Conservation (phyloP, 371 early-diverging fungal species). For the Umbelopsis sp. region DNA sequence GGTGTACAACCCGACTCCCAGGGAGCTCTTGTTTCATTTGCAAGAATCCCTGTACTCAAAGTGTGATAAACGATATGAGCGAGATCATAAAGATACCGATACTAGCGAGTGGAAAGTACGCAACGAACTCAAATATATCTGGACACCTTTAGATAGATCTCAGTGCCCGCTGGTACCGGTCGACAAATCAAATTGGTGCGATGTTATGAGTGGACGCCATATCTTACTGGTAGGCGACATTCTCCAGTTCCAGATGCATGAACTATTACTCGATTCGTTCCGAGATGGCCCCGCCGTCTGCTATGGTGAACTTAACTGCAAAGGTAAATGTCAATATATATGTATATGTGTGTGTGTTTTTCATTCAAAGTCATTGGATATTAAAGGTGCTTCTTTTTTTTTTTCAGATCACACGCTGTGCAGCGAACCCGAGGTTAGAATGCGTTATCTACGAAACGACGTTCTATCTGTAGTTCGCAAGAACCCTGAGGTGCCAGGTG, state of each 20-base stretch:
- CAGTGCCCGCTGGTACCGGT: conserved; percentile 23
- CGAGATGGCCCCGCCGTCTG: conserved; percentile 54
- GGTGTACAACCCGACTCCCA: conserved; percentile 23
- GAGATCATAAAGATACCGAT: conserved; percentile 30
- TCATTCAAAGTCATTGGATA: neutral
- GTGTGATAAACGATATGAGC: conserved; percentile 33
- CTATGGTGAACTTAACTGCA: conserved; percentile 61
- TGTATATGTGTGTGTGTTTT: neutral
- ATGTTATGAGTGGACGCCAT: conserved; percentile 35
- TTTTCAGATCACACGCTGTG: conserved; percentile 49
- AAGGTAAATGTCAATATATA: conserved; percentile 34
- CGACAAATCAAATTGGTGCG: conserved; percentile 37
- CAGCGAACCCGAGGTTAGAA: conserved; percentile 28
- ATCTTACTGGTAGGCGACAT: conserved; percentile 61
- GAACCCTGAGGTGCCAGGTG: conserved; percentile 32
- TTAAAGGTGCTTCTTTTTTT: neutral
- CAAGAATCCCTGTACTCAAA: conserved; percentile 46
- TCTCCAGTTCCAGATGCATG: conserved; percentile 61
- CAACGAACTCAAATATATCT: conserved; percentile 35
- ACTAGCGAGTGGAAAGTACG: conserved; percentile 23
- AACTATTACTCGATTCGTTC: conserved; percentile 51
- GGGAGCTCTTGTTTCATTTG: conserved; percentile 33
- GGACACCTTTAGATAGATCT: conserved; percentile 29
- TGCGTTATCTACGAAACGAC: conserved; percentile 61
- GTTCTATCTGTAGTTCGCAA: conserved; percentile 45